These are phyloP conservation scores for Macadamia tetraphylla DNA, from an alignment of 164 flowering plant species.

Conservation along the genomic window DNA sequence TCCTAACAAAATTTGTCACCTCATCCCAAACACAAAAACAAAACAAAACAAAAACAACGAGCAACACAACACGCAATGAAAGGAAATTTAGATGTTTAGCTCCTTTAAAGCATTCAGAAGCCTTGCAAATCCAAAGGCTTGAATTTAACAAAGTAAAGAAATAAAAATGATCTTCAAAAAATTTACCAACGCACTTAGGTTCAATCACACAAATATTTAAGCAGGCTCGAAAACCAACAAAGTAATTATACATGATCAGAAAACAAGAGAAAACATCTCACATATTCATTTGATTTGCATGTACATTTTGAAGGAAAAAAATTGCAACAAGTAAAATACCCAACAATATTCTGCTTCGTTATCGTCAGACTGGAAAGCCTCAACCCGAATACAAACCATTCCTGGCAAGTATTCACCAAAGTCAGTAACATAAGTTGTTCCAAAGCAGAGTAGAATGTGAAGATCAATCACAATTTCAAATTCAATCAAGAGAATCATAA, in stretches of 20 bases:
- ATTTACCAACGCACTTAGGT: no score
- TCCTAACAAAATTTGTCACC: no score
- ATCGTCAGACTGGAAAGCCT: constrained; percentile 65
- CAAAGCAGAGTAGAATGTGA: background rate
- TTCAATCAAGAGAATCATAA: background rate
- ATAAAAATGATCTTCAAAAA: no score
- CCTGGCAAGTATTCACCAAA: constrained; percentile 37
- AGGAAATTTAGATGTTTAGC: background rate
- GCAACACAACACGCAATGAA: no score
- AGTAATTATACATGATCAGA: background rate
- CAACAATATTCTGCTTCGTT: constrained; percentile 44
- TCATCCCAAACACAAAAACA: no score
- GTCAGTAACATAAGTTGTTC: background rate
- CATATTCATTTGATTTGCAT: background rate
- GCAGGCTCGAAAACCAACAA: no score
- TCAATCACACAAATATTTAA: no score
- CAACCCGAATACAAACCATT: constrained; percentile 44
- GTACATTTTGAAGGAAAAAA: background rate
- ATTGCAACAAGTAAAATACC: constrained; percentile 36
- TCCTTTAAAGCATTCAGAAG: background rate
- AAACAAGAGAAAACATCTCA: background rate
- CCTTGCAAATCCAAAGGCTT: background rate
- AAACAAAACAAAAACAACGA: no score
- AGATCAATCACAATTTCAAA: constrained; percentile 1
- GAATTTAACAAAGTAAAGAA: background rate